Conservation (phyloP, 1,284 basidiomycete genomes). For the Ganoderma multipileum region DNA sequence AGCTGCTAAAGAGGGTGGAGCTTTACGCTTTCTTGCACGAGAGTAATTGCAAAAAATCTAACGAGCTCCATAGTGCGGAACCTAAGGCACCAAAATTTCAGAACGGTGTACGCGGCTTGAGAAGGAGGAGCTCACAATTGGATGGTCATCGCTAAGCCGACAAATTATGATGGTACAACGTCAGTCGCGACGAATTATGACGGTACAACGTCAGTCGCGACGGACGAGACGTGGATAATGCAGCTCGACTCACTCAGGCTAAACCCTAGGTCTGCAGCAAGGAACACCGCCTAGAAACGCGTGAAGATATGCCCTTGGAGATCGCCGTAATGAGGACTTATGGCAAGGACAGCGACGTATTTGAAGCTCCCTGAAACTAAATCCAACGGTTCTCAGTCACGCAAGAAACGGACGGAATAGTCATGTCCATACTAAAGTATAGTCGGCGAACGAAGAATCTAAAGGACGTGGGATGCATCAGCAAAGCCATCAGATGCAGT, state of each 20-base stretch:
- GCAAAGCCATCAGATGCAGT: not conserved
- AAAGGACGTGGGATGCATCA: not conserved
- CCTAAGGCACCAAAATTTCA: too few relatives aligned
- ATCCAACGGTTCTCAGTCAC: not conserved
- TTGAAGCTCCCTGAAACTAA: not conserved
- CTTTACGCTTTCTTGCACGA: not conserved
- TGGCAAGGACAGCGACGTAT: not conserved
- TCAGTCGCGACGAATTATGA: not conserved
- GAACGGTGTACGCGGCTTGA: not conserved
- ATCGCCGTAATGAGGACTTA: not conserved
- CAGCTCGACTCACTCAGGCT: not conserved
- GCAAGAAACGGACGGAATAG: not conserved
- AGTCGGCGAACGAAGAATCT: constrained; percentile 1
- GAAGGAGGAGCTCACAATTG: not conserved
- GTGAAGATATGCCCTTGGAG: not conserved
- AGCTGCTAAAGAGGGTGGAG: too few relatives aligned
- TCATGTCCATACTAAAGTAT: not conserved
- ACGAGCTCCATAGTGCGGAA: too few relatives aligned
- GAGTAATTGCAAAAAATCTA: too few relatives aligned
- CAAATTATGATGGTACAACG: not conserved
- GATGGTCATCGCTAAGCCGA: not conserved
- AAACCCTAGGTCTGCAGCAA: not conserved
- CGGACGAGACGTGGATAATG: not conserved
- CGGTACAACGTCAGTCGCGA: not conserved
- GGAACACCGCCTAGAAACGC: not conserved